Base-by-base conservation (phyloP, 805 yeast genomes). In the Kodamaea restingae region DNA sequence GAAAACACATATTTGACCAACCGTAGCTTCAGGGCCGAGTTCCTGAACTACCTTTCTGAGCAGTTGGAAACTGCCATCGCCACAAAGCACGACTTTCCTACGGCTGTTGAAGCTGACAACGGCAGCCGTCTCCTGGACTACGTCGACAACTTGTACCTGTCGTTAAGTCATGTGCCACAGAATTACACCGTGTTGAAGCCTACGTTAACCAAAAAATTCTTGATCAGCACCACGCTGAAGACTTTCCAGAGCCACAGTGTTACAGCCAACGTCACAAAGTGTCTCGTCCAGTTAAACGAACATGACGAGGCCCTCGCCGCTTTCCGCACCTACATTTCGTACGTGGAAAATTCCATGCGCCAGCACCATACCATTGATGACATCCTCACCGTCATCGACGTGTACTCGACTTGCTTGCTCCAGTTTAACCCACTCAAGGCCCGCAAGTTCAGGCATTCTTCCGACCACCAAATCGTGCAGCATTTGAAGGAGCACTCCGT, bases 231-330 rank as follows among this genome's bases (percentile, higher is more conserved):
- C 35, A 49, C 63, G 2, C 49, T 54, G 15, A 61, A 56, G 32
- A 58, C 72, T 1, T 69, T 60, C 44, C 73, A 67, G 41, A 63
- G 66, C 46, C 61, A 59, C 37, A 41, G 50, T 2, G 59, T 68
- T n/a, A 51, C 67, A 18, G 46, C 56, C 8, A 56, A 56, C 38
- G 54, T 60, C 31, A 58, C 68, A 18, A 50, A 56, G 32, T 49
- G 60, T 1, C 53, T 67, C 32, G 45, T 67, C 14, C 64, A 62
- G 12, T 46, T 57, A 35, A 47, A 54, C 7, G 71, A 68, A 41
- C 63, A 55, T 42, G 74, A 69, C 41, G 73, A 69, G 44, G 74
- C 73, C 1, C 52, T 62, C 37, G 70, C 70, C 7, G 71, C 71
- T 0, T 60, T 67, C 40, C 60, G 59, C 24, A 66, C 73, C 1